Evolutionary conservation across 495 filamentous ascomycete genomes (phyloP).

Genomic region (Neurospora africana): DNA sequence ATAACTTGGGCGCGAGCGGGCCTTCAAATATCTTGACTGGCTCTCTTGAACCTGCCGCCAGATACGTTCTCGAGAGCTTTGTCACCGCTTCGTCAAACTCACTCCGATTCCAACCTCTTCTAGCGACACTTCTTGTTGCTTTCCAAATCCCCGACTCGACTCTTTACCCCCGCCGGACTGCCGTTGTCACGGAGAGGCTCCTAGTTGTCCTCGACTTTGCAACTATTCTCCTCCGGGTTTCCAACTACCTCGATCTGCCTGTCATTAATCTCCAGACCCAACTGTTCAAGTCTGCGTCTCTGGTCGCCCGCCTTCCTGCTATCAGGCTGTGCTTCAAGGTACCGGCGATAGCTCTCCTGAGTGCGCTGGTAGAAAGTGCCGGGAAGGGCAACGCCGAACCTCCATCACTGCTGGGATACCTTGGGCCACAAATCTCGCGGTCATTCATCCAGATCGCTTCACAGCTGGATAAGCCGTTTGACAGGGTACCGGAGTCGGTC

Average conservation of each 20-base stretch:
- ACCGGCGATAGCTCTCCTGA: conserved; percentile 57
- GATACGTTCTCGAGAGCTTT: conserved; percentile 66
- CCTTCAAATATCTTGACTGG: conserved; percentile 50
- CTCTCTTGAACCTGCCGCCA: conserved; percentile 53
- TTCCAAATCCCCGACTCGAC: conserved; percentile 53
- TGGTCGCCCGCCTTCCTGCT: conserved; percentile 69
- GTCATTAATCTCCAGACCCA: conserved; percentile 60
- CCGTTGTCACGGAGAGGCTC: conserved; percentile 51
- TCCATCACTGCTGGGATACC: conserved; percentile 77
- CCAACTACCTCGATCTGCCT: conserved; percentile 50
- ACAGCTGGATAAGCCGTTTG: conserved; percentile 65
- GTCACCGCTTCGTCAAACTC: conserved; percentile 57
- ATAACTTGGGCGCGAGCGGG: conserved; percentile 55
- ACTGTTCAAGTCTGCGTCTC: conserved; percentile 64
- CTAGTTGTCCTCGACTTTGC: conserved; percentile 54
- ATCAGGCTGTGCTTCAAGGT: conserved; percentile 54
- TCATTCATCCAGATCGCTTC: conserved; percentile 73
- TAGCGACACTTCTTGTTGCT: conserved; percentile 58
- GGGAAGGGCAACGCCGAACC: conserved; percentile 57
- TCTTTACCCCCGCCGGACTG: conserved; percentile 47
- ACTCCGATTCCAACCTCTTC: conserved; percentile 65
- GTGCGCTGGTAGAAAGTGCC: conserved; percentile 61
- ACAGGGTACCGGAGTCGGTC: conserved; percentile 47
- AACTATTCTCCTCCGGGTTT: conserved; percentile 56
- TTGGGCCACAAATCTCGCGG: conserved; percentile 70